Base-by-base conservation (phyloP, 2,329 filamentous ascomycete species). In the Xylariaceae sp. region DNA sequence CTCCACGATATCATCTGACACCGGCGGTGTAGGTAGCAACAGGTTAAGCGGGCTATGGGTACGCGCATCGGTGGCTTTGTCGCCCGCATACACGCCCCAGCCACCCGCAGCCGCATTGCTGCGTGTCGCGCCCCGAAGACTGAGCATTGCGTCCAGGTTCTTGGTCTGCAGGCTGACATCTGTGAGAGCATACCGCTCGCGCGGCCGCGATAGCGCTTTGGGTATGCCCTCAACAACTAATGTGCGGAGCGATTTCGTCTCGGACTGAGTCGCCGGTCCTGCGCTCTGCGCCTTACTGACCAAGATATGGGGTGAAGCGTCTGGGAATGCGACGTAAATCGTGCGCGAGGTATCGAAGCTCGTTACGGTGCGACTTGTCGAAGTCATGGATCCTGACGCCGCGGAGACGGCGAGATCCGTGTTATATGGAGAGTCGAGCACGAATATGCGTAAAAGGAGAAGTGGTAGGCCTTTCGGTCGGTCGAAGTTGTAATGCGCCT, bases 391-490 rank as follows among this genome's bases (percentile, higher is more conserved):
- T 30, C 57, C 57, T 4, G 59, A 61, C 13, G 56, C 34, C 3
- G 73, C 64, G 54, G 62, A 61, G 15, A 81, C 72, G 1, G 82
- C 80, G 13, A 83, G 74, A 44, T 77, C 76, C 13, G 83, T 84
- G 66, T 88, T 88, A 72, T 95, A 96, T 0, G 90, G 90, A 1
- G 89, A 90, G 71, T 94, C 88, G 63, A 91, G 77, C 60, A 92
- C 83, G 68, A 91, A 89, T 51, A 95, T 86, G 54, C 90, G 85
- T n/a, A 95, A 76, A 30, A 94, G 78, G 0, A 89, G 81, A 3
- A 94, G 76, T 0, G 89, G 84, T n/a, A 88, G 77, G 1, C 80
- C 78, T 56, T 82, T 79, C 56, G 89, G 87, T n/a, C 87, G 83
- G 65, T 88, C 86, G 61, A 94, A 83, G 67, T 90, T 87, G 72